Percentiles rank a stretch among this genome's conserved stretches.
phyloP scores from a whole-genome alignment of 352 stramenopile genomes.

The Globisporangium cylindrosporum region DNA sequence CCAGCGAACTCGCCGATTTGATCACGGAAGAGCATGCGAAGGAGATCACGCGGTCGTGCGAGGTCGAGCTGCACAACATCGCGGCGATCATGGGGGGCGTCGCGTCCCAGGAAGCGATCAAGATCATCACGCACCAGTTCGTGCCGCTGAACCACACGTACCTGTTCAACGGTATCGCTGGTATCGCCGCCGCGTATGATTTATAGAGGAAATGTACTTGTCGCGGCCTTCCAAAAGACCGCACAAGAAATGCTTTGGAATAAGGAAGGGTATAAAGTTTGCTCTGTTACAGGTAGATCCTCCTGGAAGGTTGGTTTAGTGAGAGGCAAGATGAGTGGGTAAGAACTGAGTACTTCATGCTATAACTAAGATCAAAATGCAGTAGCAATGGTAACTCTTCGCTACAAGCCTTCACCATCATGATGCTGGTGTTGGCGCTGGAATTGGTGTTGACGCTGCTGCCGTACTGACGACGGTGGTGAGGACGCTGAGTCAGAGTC shows the following conservation, averaged over 20 bases:
- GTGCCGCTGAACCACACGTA: slow-evolving; percentile 97
- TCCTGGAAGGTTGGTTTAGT: not conserved
- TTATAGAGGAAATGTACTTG: slow-evolving; percentile 35
- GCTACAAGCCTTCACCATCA: slow-evolving; percentile 1
- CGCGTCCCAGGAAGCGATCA: slow-evolving; percentile 96
- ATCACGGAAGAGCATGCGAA: slow-evolving; percentile 74
- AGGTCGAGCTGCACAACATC: slow-evolving; percentile 93
- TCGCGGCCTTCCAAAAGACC: not conserved
- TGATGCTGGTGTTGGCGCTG: not conserved
- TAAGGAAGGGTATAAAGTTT: not conserved
- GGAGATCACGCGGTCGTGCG: slow-evolving; percentile 92
- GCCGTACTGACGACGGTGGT: not conserved
- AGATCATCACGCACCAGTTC: slow-evolving; percentile 98
- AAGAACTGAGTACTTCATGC: not conserved
- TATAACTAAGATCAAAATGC: not conserved
- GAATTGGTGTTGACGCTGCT: not conserved
- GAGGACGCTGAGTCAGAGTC: not conserved
- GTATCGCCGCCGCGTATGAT: slow-evolving; percentile 60
- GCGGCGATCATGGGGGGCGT: slow-evolving; percentile 95
- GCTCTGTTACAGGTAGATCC: not conserved
- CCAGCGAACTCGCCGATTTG: slow-evolving; percentile 35
- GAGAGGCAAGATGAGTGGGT: not conserved
- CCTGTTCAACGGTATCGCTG: slow-evolving; percentile 97
- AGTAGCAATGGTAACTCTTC: not conserved
- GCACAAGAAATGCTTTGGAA: not conserved